Evolutionary conservation across 1,284 basidiomycete genomes (phyloP), one percentile per base, ranked within the genome.

Genomic region (Grifola frondosa): DNA sequence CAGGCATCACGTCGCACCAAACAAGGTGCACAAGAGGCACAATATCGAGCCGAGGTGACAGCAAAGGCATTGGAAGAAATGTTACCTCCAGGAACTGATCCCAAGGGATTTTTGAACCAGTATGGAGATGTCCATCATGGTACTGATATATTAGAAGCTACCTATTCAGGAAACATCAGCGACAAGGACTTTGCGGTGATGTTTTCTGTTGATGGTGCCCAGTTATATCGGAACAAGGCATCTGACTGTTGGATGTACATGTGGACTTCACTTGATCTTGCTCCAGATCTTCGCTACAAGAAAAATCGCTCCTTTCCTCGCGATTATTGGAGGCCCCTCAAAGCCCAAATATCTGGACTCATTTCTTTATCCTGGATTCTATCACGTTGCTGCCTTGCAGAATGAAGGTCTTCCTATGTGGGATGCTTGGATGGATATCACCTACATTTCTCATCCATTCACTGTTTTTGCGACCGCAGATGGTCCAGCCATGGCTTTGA

Each of bases 181-280:
- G 23, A 35, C 1, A 21, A 54, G 9, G 53, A 60, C 37, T 49
- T 47, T 1, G 32, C 55, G 1, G 34, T 64, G 3, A 46, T 62
- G 46, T 34, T 60, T 5, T 64, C 60, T 0, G 28, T 62, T 6
- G 63, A 66, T 26, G 58, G 63, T 13, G 61, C 58, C 0, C 64
- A 66, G 42, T 56, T 66, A 0, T 66, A 63, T 31, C 10, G 17
- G 2, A 37, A 39, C 28, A 64, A 63, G 40, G 6, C 16, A 3
- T 61, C 59, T 0, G 54, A 62, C 23, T 57, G 53, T 41, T 64
- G 60, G 60, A 56, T 64, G 1, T 59, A 52, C 16, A 56, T 62
- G 2, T 64, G 60, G 60, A 36, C 62, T n/a, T 13, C 62, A 2
- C 15, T 54, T 2, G 41, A 62, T 22, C 33, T 47, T 10, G 4